Evolutionary conservation across 495 filamentous ascomycete genomes (phyloP).

Genomic region (Penicillium antarcticum): DNA sequence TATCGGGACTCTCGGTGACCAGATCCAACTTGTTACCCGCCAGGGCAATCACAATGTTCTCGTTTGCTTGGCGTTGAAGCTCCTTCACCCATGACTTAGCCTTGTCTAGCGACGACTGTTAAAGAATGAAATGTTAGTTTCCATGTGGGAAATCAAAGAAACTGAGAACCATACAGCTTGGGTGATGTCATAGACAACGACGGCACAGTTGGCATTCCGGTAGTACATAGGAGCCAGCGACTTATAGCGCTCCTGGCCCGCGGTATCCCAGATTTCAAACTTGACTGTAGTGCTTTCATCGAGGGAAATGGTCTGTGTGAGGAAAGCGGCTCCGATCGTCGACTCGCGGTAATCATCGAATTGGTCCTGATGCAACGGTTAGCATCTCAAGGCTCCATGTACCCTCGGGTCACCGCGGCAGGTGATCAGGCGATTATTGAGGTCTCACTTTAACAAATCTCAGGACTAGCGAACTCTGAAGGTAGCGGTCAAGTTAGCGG

Average conservation of each 20-base stretch:
- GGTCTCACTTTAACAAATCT: constrained; percentile 89
- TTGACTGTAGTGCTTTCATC: constrained; percentile 98
- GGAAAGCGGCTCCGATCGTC: constrained; percentile 97
- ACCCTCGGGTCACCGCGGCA: background rate
- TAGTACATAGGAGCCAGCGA: constrained; percentile 99
- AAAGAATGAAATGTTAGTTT: background rate
- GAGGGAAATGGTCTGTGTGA: constrained; percentile 96
- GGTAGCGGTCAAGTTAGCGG: constrained; percentile 31
- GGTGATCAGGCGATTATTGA: background rate
- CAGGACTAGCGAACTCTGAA: constrained; percentile 90
- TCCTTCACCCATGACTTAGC: constrained; percentile 99
- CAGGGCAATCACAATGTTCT: constrained; percentile 98
- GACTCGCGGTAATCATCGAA: constrained; percentile 99
- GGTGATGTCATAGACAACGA: constrained; percentile 98
- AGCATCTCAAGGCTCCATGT: constrained; percentile 1
- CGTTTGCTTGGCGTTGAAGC: constrained; percentile 95
- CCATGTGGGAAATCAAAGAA: background rate
- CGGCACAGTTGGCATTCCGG: constrained; percentile 96
- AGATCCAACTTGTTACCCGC: constrained; percentile 98
- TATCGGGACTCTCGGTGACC: constrained; percentile 83
- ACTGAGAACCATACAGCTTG: constrained; percentile 70
- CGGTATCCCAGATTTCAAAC: constrained; percentile 99
- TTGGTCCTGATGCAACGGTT: constrained; percentile 69
- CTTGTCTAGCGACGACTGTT: constrained; percentile 90
- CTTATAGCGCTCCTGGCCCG: constrained; percentile 97